Conservation (phyloP, 257 asterid species). For the Penstemon barbatus region DNA sequence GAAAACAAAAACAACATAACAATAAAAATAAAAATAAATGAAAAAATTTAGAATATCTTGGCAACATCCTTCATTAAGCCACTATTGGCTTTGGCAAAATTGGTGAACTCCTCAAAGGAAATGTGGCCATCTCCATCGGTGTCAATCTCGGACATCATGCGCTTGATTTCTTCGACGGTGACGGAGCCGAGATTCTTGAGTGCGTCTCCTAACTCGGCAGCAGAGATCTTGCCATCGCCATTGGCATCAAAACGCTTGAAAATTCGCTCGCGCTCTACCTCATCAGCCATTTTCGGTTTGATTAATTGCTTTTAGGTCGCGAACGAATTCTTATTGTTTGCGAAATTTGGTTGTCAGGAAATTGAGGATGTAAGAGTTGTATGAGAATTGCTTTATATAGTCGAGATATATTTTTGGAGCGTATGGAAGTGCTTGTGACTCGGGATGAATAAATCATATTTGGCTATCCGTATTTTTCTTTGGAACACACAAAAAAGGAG, state of each 20-base stretch:
- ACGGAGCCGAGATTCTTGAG: slow-evolving; percentile 71
- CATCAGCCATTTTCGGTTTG: slow-evolving; percentile 54
- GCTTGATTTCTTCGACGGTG: slow-evolving; percentile 59
- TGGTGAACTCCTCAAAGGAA: slow-evolving; percentile 64
- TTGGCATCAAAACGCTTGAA: slow-evolving; percentile 79
- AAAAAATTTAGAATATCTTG: slow-evolving; percentile 55
- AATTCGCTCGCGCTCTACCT: slow-evolving; percentile 67
- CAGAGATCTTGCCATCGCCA: slow-evolving; percentile 84
- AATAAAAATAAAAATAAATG: background rate
- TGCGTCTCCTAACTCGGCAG: slow-evolving; percentile 73
- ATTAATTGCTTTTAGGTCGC: background rate
- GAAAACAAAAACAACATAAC: background rate
- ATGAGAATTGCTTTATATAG: slow-evolving; percentile 30
- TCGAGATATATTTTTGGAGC: slow-evolving; percentile 21
- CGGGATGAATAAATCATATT: slow-evolving; percentile 21
- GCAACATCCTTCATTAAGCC: slow-evolving; percentile 80
- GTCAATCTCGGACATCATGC: slow-evolving; percentile 85
- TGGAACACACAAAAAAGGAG: slow-evolving; percentile 8
- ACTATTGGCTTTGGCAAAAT: slow-evolving; percentile 64
- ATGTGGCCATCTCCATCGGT: slow-evolving; percentile 79
- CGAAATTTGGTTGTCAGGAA: background rate
- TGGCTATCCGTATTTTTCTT: slow-evolving; percentile 23
- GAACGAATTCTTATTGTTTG: background rate
- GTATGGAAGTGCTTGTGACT: slow-evolving; percentile 40
- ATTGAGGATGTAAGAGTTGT: slow-evolving; percentile 11